A percentile compares a stretch with the other conserved stretches of the same genome.
Conservation (phyloP, 257 asterid species). For the Nicotiana noctiflora region DNA sequence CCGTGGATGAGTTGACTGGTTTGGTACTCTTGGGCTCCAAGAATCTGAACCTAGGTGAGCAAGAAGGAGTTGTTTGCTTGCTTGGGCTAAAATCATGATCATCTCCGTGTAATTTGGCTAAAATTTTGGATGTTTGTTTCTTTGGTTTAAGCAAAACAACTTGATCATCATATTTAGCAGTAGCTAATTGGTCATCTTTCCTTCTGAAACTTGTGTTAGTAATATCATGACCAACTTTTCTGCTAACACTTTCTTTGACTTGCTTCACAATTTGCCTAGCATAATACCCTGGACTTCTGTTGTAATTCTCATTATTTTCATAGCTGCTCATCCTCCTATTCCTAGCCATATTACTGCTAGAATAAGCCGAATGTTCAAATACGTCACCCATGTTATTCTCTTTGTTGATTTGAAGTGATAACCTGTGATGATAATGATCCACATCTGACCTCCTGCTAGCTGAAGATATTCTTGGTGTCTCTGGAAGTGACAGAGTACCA, state of each 20-base stretch:
- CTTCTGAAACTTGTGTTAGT: too few species aligned
- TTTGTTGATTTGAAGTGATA: too few species aligned
- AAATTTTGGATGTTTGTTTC: too few species aligned
- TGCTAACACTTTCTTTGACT: constrained; percentile 29
- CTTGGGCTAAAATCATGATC: constrained; percentile 11
- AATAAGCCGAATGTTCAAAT: too few species aligned
- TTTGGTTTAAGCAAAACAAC: too few species aligned
- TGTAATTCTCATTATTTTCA: constrained; percentile 15
- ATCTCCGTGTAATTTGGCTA: neutral
- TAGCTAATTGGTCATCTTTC: neutral
- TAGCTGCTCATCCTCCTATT: too few species aligned
- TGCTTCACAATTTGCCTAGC: constrained; percentile 66
- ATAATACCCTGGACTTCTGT: constrained; percentile 37
- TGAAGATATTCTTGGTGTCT: constrained; percentile 59
- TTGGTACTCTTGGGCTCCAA: constrained; percentile 26
- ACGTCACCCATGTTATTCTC: too few species aligned
- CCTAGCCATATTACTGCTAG: too few species aligned
- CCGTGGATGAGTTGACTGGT: constrained; percentile 10
- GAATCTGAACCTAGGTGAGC: constrained; percentile 39
- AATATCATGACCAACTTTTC: too few species aligned
- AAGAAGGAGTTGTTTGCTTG: constrained; percentile 31
- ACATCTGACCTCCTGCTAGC: constrained; percentile 50
- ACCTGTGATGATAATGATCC: too few species aligned
- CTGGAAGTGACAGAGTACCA: constrained; percentile 65
- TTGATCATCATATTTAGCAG: too few species aligned